Conservation (phyloP, 148 eudicot species). For the Amaranthus hypochondriacus region DNA sequence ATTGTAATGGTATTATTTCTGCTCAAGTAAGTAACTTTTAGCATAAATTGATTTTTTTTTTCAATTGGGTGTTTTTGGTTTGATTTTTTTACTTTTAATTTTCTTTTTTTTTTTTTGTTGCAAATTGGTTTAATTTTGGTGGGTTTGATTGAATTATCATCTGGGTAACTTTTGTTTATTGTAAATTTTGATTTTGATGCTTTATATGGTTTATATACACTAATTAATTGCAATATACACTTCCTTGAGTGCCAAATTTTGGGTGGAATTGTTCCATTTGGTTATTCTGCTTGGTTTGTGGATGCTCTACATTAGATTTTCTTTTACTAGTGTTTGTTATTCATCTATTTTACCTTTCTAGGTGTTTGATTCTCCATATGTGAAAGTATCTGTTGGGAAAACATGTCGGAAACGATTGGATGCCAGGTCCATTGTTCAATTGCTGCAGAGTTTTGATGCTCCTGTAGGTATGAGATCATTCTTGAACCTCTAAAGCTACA, state of each 20-base stretch:
- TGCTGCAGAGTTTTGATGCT: constrained; percentile 67
- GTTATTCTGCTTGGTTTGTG: background rate
- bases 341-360: constrained; percentile 17
- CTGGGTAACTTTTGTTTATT: background rate
- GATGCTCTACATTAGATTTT: background rate
- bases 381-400: constrained; percentile 60
- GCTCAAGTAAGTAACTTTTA: constrained; percentile 10
- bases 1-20: constrained; percentile 27
- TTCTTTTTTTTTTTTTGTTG: background rate
- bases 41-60: background rate
- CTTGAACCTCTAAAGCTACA: background rate
- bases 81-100: background rate
- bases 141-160: background rate
- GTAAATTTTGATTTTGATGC: background rate
- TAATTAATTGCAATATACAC: background rate
- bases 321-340: background rate
- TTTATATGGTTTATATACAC: background rate
- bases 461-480: constrained; percentile 52
- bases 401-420: constrained; percentile 65
- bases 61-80: background rate
- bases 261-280: background rate
- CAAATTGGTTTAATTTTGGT: background rate
- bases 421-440: constrained; percentile 70
- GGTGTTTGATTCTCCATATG: constrained; percentile 90
- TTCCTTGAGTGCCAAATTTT: background rate